These are phyloP conservation scores for Teratosphaeria viscida DNA, from an alignment of 2,329 filamentous ascomycete species.

Conservation along the genomic window DNA sequence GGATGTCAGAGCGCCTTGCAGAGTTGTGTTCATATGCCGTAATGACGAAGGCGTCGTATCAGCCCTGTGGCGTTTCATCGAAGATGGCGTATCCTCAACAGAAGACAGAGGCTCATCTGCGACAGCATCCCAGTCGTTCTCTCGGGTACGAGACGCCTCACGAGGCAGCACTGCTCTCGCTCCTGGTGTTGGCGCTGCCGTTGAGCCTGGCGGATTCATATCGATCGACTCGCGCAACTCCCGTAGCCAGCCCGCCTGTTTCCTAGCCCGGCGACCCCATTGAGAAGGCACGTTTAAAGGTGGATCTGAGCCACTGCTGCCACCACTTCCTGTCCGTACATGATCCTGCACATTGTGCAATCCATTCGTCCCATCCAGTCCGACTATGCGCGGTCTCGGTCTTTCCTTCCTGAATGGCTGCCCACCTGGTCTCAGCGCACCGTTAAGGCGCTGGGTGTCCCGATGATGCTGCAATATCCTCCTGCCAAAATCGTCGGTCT, in stretches of 20 bases:
- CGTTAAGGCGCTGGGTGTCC: slow-evolving; percentile 31
- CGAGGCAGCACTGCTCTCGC: slow-evolving; percentile 13
- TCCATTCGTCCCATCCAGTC: background rate
- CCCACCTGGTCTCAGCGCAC: slow-evolving; percentile 20
- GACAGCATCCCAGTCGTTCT: slow-evolving; percentile 19
- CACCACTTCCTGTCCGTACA: slow-evolving; percentile 16
- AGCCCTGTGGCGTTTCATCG: slow-evolving; percentile 16
- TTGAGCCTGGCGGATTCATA: slow-evolving; percentile 1
- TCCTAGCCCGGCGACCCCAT: slow-evolving; percentile 38
- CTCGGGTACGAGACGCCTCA: slow-evolving; percentile 14
- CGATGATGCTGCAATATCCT: slow-evolving; percentile 34
- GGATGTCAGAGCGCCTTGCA: slow-evolving; percentile 18
- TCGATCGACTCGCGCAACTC: slow-evolving; percentile 20
- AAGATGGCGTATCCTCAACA: slow-evolving; percentile 34
- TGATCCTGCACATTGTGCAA: slow-evolving; percentile 1
- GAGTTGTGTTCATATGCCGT: slow-evolving; percentile 17
- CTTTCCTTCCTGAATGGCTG: slow-evolving; percentile 35
- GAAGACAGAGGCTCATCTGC: slow-evolving; percentile 31
- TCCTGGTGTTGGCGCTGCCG: slow-evolving; percentile 2
- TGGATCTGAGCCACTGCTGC: slow-evolving; percentile 31
- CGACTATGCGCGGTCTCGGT: slow-evolving; percentile 25
- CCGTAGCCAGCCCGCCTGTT: slow-evolving; percentile 32
- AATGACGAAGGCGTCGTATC: slow-evolving; percentile 14
- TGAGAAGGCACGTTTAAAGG: slow-evolving; percentile 34
- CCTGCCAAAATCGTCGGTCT: slow-evolving; percentile 37